Base-by-base conservation (phyloP, 192 early-diverging fungal species). In the Umbelopsis isabellina region DNA sequence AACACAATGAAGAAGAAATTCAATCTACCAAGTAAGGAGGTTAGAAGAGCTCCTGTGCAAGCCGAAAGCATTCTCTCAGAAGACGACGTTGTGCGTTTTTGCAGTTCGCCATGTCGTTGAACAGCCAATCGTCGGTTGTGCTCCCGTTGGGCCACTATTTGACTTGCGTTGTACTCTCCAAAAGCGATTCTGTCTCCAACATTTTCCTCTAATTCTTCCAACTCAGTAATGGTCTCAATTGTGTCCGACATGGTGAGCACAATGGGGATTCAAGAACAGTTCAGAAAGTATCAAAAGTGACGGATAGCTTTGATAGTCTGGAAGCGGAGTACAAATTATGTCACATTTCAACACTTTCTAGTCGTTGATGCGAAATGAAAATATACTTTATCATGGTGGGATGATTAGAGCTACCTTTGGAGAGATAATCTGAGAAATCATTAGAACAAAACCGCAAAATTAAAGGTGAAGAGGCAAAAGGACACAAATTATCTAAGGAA, bases 31-130 rank as follows among this genome's bases (percentile, higher is more conserved):
- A 93, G 78, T 7, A 94, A 74, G 15, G 93, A 94, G 7, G 95
- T 95, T 27, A 95, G 50, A 0, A 96, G 75, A 3, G 94, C 92
- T 2, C 96, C 96, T 2, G 80, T 72, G 70, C 92, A 91, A 5
- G 96, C 96, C 12, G 96, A 94, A 21, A 93, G 35, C 70, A 92
- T 92, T 52, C 86, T 90, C 51, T 93, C 85, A 15, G 75, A 68
- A 18, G 85, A 79, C 12, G 89, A 79, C 30, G 55, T 61, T 30
- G 33, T 18, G 0, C 55, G 55, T 30, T 61, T 61, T 61, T 52
- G 51, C 21, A 52, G 2, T 52, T 52, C 22, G 21, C 22, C 51
- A 9, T 52, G 22, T 25, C 21, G 23, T 13, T 61, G 25, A 35
- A 8, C 25, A 3, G 33, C 25, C 25, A 61, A 37, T 25, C 55